phyloP scores from a whole-genome alignment of 345 rosid genomes.

The Ceriops tagal region DNA sequence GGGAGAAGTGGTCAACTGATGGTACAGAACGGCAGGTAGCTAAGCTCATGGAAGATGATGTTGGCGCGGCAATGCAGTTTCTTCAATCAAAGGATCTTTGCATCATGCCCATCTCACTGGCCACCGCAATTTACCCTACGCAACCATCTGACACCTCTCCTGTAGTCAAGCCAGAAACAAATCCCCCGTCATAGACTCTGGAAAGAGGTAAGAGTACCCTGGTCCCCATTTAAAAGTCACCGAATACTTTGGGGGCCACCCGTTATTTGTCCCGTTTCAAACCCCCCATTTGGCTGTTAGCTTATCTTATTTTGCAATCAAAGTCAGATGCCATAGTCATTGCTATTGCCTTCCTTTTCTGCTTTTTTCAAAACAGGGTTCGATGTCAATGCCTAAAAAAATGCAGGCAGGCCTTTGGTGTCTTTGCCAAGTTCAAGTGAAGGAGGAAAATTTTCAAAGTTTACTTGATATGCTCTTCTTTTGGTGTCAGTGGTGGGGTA shows the following conservation, averaged over 20 bases:
- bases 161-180: conserved; percentile 71
- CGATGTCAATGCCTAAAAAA: conserved; percentile 45
- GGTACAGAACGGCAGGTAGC: conserved; percentile 96
- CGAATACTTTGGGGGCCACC: conserved; percentile 27
- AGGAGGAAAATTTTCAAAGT: conserved; percentile 49
- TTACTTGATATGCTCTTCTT: conserved; percentile 47
- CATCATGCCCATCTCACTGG: conserved; percentile 97
- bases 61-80: conserved; percentile 96
- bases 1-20: conserved; percentile 98
- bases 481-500: conserved; percentile 36
- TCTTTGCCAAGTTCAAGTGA: conserved; percentile 40
- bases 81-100: conserved; percentile 97
- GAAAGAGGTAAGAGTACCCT: conserved; percentile 33
- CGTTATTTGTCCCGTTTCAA: conserved; percentile 19
- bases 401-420: conserved; percentile 30
- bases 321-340: conserved; percentile 60
- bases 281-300: conserved; percentile 22
- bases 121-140: conserved; percentile 82
- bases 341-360: conserved; percentile 25
- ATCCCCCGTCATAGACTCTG: conserved; percentile 55
- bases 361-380: conserved; percentile 39
- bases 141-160: conserved; percentile 78
- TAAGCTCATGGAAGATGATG: conserved; percentile 96
- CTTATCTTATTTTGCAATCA: conserved; percentile 46
- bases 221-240: conserved; percentile 25